These are phyloP conservation scores for Coemansia sp. DNA, from an alignment of 192 early-diverging fungal species.

Conservation along the genomic window DNA sequence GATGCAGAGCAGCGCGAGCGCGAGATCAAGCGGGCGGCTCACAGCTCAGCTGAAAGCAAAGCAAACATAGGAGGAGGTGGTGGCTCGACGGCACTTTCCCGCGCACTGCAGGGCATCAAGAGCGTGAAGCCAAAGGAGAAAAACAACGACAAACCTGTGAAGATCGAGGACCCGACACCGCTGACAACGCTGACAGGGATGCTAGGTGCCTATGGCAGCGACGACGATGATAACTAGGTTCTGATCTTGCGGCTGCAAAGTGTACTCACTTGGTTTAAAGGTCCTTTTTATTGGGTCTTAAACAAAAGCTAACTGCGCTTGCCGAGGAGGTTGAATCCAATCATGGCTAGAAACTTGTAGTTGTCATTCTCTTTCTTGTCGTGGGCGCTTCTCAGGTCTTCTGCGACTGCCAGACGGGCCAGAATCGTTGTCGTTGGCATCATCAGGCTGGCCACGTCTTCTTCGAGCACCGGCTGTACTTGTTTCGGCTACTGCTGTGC, in stretches of 20 bases:
- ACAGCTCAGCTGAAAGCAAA: background rate
- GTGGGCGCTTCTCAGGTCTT: no score
- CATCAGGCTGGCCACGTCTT: no score
- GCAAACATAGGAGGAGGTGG: background rate
- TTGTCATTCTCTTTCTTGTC: no score
- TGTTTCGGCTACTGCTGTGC: no score
- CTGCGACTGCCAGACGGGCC: no score
- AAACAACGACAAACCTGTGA: background rate
- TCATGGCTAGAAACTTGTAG: background rate
- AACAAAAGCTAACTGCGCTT: no score
- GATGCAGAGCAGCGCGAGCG: slow-evolving; percentile 22
- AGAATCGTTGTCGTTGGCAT: no score
- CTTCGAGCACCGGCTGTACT: no score
- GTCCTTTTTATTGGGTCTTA: no score
- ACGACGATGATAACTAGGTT: slow-evolving; percentile 20
- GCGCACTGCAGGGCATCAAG: slow-evolving; percentile 27
- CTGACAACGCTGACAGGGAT: slow-evolving; percentile 26
- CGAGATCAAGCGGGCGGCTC: slow-evolving; percentile 6
- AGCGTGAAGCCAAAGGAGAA: slow-evolving; percentile 9
- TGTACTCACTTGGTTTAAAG: no score
- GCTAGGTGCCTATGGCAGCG: slow-evolving; percentile 42
- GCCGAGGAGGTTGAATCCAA: no score
- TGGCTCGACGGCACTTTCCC: slow-evolving; percentile 4
- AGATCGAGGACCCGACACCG: background rate
- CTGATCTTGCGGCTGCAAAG: no score